phyloP scores from a whole-genome alignment of 257 asterid genomes.

The Solanum pinnatisectum region DNA sequence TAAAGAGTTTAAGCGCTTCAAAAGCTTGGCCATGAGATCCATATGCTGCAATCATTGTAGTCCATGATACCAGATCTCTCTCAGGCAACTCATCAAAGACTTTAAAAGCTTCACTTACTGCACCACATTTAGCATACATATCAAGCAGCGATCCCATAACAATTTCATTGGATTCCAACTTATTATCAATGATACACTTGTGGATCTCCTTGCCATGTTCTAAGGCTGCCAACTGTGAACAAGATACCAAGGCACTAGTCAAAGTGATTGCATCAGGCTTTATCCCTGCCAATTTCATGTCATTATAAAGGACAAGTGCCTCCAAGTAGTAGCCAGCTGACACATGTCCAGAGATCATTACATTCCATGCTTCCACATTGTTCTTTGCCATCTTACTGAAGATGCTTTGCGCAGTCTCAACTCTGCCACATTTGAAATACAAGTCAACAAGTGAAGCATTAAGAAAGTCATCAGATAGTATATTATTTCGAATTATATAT shows the following conservation, averaged over 20 bases:
- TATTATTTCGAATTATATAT: constrained; percentile 28
- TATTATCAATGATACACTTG: constrained; percentile 16
- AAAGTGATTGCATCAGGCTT: constrained; percentile 55
- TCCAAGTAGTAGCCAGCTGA: constrained; percentile 56
- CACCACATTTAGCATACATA: constrained; percentile 87
- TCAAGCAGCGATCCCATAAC: constrained; percentile 74
- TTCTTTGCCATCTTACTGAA: constrained; percentile 33
- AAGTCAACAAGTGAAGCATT: constrained; percentile 50
- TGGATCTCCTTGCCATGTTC: constrained; percentile 66
- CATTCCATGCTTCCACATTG: constrained; percentile 49
- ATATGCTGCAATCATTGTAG: constrained; percentile 71
- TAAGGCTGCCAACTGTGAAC: constrained; percentile 60
- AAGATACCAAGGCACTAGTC: constrained; percentile 56
- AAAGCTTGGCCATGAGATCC: constrained; percentile 68
- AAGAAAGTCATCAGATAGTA: constrained; percentile 33
- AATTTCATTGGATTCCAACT: constrained; percentile 40
- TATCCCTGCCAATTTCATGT: constrained; percentile 36
- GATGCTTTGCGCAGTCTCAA: constrained; percentile 30
- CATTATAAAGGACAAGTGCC: constrained; percentile 48
- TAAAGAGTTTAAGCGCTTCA: constrained; percentile 48
- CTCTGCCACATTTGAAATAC: constrained; percentile 59
- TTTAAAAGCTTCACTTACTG: constrained; percentile 44
- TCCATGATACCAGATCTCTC: constrained; percentile 70
- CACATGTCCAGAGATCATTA: constrained; percentile 78
- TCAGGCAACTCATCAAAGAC: constrained; percentile 39